Conservation (phyloP, 495 filamentous ascomycete species). For the Elaphomyces granulatus region DNA sequence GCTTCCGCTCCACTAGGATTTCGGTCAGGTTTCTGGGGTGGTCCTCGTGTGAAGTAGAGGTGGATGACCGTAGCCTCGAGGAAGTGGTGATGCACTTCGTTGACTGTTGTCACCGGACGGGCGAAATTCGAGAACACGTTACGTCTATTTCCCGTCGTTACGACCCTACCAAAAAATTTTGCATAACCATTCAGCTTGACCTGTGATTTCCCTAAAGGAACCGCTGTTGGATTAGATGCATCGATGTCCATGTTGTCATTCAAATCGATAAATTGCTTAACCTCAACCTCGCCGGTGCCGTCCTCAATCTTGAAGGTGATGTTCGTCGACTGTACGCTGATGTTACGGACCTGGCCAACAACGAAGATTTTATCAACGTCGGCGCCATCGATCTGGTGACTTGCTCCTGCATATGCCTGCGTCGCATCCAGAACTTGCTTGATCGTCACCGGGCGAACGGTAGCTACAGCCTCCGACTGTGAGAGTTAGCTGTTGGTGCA, state of each 20-base stretch:
- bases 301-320: conserved; percentile 88
- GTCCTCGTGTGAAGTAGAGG: conserved; percentile 70
- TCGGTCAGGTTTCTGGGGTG: too few relatives aligned
- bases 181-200: conserved; percentile 54
- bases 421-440: conserved; percentile 79
- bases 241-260: conserved; percentile 36
- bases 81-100: conserved; percentile 81
- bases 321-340: conserved; percentile 78
- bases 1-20: conserved; percentile 30
- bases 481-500: too few relatives aligned
- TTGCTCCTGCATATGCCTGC: conserved; percentile 56
- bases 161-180: conserved; percentile 66
- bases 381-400: conserved; percentile 63
- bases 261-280: conserved; percentile 77
- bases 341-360: conserved; percentile 77
- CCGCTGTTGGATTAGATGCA: conserved; percentile 6
- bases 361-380: conserved; percentile 54
- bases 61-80: conserved; percentile 82
- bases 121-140: conserved; percentile 72
- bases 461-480: too few relatives aligned
- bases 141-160: conserved; percentile 61
- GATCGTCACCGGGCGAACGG: conserved; percentile 82
- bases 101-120: conserved; percentile 63
- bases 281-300: conserved; percentile 84
- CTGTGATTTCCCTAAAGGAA: too few relatives aligned